These are phyloP conservation scores for Ottelia alismoides DNA, from an alignment of 106 monocot species.

Conservation along the genomic window DNA sequence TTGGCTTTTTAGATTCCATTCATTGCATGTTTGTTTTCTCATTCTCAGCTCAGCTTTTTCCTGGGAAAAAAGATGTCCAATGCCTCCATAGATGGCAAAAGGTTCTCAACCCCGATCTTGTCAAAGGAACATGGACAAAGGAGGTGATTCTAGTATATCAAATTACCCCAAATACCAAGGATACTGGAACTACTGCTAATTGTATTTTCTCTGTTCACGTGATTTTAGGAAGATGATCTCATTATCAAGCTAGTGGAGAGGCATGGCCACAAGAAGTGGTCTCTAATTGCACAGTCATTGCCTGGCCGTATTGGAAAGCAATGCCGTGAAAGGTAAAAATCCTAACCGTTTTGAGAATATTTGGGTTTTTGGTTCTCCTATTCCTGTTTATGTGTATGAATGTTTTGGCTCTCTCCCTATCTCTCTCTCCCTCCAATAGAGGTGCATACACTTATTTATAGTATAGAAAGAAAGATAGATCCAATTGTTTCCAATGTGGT, in stretches of 20 bases:
- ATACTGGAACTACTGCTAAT: too few species aligned
- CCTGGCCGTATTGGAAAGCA: constrained; percentile 48
- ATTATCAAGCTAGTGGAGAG: constrained; percentile 22
- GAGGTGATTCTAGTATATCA: too few species aligned
- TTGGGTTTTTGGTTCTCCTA: too few species aligned
- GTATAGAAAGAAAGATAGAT: too few species aligned
- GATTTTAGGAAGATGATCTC: constrained; percentile 30
- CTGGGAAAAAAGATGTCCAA: constrained; percentile 71
- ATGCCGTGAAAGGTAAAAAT: constrained; percentile 42
- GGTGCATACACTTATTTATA: too few species aligned
- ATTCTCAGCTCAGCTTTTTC: constrained; percentile 80
- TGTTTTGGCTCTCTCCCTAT: too few species aligned
- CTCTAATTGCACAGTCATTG: constrained; percentile 29
- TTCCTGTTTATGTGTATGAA: too few species aligned
- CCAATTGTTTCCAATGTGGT: too few species aligned
- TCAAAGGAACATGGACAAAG: constrained; percentile 12
- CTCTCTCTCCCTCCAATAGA: too few species aligned
- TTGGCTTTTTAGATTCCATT: too few species aligned
- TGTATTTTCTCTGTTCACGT: neutral
- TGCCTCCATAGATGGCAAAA: constrained; percentile 80
- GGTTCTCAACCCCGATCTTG: constrained; percentile 10
- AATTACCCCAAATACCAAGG: too few species aligned
- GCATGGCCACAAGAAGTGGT: constrained; percentile 41
- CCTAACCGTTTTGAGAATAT: neutral
- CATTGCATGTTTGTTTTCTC: too few species aligned